A percentile compares a stretch with the other conserved stretches of the same genome.
Conservation (phyloP, 306 rosid genomes). For the Fragaria nilgerrensis region DNA sequence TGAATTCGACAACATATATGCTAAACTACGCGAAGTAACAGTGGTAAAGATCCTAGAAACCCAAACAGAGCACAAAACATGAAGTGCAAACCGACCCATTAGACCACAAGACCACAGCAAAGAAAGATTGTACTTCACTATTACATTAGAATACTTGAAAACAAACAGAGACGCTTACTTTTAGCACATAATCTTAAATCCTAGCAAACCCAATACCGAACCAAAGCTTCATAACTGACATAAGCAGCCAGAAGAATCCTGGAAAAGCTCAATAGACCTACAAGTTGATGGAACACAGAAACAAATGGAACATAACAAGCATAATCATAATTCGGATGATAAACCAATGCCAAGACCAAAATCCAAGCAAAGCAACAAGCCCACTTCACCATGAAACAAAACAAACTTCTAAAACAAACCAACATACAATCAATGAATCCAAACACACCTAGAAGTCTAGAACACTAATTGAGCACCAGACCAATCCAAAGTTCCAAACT, state of each 20-base stretch:
- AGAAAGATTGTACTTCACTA: background rate
- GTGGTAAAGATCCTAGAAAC: background rate
- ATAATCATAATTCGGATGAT: background rate
- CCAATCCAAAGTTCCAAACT: constrained; percentile 14
- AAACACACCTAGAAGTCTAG: constrained; percentile 13
- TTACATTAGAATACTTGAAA: background rate
- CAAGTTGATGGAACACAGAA: constrained; percentile 1
- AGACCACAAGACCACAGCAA: background rate
- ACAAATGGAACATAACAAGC: background rate
- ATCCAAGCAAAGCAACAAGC: background rate
- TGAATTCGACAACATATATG: background rate
- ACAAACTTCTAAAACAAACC: background rate
- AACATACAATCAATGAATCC: background rate
- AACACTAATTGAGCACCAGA: background rate
- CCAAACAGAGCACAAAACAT: constrained; percentile 3
- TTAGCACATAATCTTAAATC: background rate
- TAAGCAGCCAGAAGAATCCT: constrained; percentile 19
- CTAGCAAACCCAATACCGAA: constrained; percentile 13
- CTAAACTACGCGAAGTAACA: too few relatives aligned
- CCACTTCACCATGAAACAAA: background rate
- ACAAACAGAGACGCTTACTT: background rate
- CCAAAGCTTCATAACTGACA: constrained; percentile 18
- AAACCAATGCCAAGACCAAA: constrained; percentile 1
- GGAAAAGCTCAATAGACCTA: background rate
- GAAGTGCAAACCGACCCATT: background rate